These are phyloP conservation scores for Bretziella fagacearum DNA, from an alignment of 2,329 filamentous ascomycete species.

Conservation along the genomic window DNA sequence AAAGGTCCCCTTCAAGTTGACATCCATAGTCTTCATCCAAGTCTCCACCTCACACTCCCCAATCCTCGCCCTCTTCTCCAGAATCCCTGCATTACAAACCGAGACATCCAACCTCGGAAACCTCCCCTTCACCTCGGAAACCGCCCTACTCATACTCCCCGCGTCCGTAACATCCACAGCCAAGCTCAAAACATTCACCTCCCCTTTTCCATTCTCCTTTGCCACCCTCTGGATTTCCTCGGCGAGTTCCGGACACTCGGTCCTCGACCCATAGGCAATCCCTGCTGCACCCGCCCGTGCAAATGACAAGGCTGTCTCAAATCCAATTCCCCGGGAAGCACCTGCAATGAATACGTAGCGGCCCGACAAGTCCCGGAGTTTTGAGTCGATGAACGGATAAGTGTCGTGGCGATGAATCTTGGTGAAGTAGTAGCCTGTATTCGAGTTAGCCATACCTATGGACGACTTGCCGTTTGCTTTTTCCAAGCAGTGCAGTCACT, in stretches of 20 bases:
- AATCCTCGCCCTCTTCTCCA: slow-evolving; percentile 23
- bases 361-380: slow-evolving; percentile 23
- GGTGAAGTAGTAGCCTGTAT: slow-evolving; percentile 18
- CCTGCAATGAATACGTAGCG: slow-evolving; percentile 35
- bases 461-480: background rate
- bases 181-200: slow-evolving; percentile 25
- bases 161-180: slow-evolving; percentile 24
- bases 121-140: slow-evolving; percentile 16
- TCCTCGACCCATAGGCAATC: slow-evolving; percentile 38
- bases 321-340: slow-evolving; percentile 37
- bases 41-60: slow-evolving; percentile 24
- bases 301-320: slow-evolving; percentile 36
- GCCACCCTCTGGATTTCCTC: slow-evolving; percentile 10
- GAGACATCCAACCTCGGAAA: slow-evolving; percentile 26
- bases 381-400: slow-evolving; percentile 33
- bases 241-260: slow-evolving; percentile 22
- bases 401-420: slow-evolving; percentile 29
- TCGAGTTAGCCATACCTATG: background rate
- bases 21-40: slow-evolving; percentile 32
- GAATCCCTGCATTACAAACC: slow-evolving; percentile 28
- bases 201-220: background rate
- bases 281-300: slow-evolving; percentile 34
- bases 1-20: slow-evolving; percentile 34
- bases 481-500: background rate
- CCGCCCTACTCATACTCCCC: slow-evolving; percentile 21